Evolutionary conservation across 2,329 filamentous ascomycete species (phyloP).

Genomic region (Fusarium piperis): DNA sequence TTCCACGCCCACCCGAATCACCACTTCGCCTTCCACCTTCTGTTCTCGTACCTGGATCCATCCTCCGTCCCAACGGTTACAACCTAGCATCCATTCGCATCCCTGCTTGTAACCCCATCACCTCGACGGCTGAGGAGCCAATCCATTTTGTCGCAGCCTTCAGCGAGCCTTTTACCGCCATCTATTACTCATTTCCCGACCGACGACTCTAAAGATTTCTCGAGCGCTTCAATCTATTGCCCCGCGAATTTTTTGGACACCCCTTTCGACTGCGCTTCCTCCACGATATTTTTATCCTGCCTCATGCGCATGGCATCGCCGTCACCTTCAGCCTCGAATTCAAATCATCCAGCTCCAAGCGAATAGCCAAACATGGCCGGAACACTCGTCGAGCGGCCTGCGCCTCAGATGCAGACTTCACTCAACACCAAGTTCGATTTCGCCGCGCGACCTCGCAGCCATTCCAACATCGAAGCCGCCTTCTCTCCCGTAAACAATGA

Average conservation of each 20-base stretch:
- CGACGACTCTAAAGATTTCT: neutral
- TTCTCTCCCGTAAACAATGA: conserved; percentile 92
- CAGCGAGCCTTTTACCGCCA: conserved; percentile 11
- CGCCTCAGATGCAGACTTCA: conserved; percentile 19
- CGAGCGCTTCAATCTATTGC: neutral
- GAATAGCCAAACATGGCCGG: conserved; percentile 36
- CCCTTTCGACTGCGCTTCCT: neutral
- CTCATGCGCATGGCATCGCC: conserved; percentile 34
- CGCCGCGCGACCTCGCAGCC: conserved; percentile 39
- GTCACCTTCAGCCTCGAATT: conserved; percentile 3
- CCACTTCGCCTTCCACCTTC: conserved; percentile 16
- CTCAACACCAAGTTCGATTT: conserved; percentile 25
- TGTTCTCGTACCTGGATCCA: conserved; percentile 22
- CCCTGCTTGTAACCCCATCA: conserved; percentile 37
- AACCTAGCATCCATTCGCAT: conserved; percentile 28
- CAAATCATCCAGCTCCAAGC: conserved; percentile 1
- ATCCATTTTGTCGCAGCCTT: conserved; percentile 23
- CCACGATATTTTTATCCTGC: conserved; percentile 3
- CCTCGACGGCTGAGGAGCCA: conserved; percentile 23
- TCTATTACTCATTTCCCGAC: neutral
- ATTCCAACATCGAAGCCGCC: conserved; percentile 64
- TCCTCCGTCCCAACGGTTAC: conserved; percentile 6
- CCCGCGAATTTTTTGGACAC: neutral
- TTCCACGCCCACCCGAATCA: conserved; percentile 10
- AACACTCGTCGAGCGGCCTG: conserved; percentile 36